Evolutionary conservation across 495 filamentous ascomycete species (phyloP).

Genomic region (Xanthoparmelia taractica): DNA sequence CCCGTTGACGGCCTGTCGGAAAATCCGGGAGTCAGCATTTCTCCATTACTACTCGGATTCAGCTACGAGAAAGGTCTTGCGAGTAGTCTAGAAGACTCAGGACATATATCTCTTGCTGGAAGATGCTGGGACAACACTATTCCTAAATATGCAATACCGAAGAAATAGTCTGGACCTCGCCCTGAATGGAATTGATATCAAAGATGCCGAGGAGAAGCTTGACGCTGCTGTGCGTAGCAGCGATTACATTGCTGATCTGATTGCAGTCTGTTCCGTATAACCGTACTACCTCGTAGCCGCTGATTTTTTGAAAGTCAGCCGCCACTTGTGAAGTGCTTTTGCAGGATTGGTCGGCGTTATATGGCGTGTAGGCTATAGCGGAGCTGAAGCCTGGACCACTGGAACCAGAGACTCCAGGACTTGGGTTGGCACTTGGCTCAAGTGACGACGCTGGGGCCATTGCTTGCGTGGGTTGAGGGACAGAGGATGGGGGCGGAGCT

Average conservation of each 20-base stretch:
- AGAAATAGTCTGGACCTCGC: conserved; percentile 47
- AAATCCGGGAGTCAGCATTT: background rate
- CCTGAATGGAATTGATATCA: conserved; percentile 49
- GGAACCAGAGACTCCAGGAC: conserved; percentile 1
- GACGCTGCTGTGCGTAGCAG: conserved; percentile 50
- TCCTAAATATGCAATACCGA: conserved; percentile 18
- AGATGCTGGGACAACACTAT: too few relatives aligned
- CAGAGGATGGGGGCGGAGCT: background rate
- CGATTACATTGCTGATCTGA: conserved; percentile 53
- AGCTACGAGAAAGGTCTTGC: background rate
- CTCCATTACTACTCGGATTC: background rate
- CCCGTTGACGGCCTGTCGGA: conserved; percentile 35
- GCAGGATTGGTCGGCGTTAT: conserved; percentile 58
- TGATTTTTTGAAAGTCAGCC: conserved; percentile 50
- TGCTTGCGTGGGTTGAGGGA: background rate
- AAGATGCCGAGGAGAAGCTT: conserved; percentile 69
- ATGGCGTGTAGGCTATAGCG: conserved; percentile 69
- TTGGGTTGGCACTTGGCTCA: background rate
- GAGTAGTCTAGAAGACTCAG: background rate
- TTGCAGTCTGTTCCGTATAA: conserved; percentile 78
- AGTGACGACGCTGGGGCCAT: background rate
- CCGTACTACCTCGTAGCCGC: conserved; percentile 53
- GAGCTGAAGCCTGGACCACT: conserved; percentile 31
- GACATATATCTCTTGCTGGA: background rate
- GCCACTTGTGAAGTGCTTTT: conserved; percentile 56